phyloP scores from a whole-genome alignment of 2,329 filamentous ascomycete species.

The Colletotrichum echinochloae region DNA sequence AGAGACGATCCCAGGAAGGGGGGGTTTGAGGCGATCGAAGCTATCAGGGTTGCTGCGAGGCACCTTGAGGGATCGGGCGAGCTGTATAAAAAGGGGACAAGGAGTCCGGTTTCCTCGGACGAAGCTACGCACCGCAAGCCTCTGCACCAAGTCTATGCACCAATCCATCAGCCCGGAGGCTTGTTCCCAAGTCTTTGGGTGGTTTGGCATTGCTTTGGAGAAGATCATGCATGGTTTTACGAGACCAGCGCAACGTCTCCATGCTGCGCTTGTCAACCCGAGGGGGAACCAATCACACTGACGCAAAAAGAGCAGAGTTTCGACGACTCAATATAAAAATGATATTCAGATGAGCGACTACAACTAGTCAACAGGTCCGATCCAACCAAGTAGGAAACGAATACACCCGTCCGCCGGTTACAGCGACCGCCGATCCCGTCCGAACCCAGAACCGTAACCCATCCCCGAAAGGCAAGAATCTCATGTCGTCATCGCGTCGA shows the following conservation, averaged over 20 bases:
- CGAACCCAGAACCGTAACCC: background rate
- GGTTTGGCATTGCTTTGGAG: background rate
- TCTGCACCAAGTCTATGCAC: rapidly evolving
- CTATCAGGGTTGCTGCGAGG: background rate
- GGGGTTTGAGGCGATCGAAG: background rate
- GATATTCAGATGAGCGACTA: slow-evolving; percentile 36
- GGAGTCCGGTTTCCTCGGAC: background rate
- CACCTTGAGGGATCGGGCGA: slow-evolving; percentile 26
- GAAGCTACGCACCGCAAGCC: rapidly evolving
- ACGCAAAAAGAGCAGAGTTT: background rate
- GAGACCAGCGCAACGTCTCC: background rate
- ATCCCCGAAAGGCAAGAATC: slow-evolving; percentile 8
- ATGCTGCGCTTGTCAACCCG: background rate
- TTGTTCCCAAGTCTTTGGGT: background rate
- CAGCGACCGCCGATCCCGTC: background rate
- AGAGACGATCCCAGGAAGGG: background rate
- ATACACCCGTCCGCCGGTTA: slow-evolving; percentile 26
- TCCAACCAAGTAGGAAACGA: background rate
- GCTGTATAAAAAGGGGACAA: slow-evolving; percentile 3
- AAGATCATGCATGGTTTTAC: no score
- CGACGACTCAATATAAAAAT: slow-evolving; percentile 22
- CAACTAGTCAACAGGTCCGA: slow-evolving; percentile 16
- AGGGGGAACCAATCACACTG: background rate
- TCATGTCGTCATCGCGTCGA: slow-evolving; percentile 19
- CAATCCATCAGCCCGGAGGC: background rate